Percentiles rank a stretch among this genome's conserved stretches.
These are phyloP conservation scores for Gaeumannomyces sp. DNA, from an alignment of 2,329 filamentous ascomycete genomes.

Conservation along the genomic window DNA sequence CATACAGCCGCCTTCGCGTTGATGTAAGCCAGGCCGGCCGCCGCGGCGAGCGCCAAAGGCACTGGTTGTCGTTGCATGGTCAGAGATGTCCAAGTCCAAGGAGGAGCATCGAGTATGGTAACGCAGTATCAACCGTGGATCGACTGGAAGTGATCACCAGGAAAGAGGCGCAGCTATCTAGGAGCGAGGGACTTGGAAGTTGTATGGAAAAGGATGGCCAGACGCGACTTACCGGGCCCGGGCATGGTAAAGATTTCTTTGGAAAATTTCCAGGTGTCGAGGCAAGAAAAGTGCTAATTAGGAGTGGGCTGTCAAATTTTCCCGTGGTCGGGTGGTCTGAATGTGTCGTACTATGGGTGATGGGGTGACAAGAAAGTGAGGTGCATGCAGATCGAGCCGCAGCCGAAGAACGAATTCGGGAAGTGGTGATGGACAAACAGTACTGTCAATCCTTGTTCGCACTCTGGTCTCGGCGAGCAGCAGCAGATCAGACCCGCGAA, in stretches of 20 bases:
- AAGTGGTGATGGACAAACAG: no score
- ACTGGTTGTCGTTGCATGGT: slow-evolving; percentile 28
- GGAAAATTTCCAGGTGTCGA: not conserved
- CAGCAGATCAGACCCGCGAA: no score
- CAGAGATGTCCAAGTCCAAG: not conserved
- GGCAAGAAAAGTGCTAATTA: not conserved
- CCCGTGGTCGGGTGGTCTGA: not conserved
- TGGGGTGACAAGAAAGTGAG: not conserved
- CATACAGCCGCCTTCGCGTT: slow-evolving; percentile 64
- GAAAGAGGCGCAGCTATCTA: not conserved
- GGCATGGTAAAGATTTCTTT: not conserved
- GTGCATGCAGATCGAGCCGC: not conserved
- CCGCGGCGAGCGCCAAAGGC: slow-evolving; percentile 48
- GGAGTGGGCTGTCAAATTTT: not conserved
- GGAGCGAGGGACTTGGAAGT: not conserved
- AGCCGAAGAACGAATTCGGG: no score
- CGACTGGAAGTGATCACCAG: not conserved
- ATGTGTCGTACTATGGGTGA: not conserved
- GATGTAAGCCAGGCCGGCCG: slow-evolving; percentile 67
- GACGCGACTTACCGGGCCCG: not conserved
- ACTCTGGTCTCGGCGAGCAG: no score
- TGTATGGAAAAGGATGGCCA: not conserved
- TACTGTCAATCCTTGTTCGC: no score
- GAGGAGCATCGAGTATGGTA: not conserved
- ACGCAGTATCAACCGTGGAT: not conserved